A percentile compares a stretch with the other conserved stretches of the same genome.
Conservation (phyloP, 768 basidiomycete genomes). For the Boletus rubropictus region DNA sequence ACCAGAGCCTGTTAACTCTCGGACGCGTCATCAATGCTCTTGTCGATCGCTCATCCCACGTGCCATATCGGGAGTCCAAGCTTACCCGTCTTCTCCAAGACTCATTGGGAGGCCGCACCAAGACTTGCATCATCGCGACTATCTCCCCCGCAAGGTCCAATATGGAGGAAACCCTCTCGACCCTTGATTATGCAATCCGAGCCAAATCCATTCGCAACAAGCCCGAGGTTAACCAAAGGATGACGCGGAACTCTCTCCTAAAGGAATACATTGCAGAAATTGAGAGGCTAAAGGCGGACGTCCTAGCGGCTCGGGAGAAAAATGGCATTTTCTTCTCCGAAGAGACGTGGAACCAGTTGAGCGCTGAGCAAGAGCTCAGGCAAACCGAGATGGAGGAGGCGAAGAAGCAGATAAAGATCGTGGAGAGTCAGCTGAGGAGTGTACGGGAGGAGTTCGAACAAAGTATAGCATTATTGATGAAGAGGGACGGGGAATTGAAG, state of each 20-base stretch:
- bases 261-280: conserved; percentile 95
- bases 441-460: conserved; percentile 91
- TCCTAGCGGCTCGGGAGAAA: conserved; percentile 89
- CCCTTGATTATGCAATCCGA: conserved; percentile 91
- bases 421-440: conserved; percentile 74
- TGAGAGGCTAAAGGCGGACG: conserved; percentile 84
- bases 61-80: conserved; percentile 97
- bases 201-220: conserved; percentile 95
- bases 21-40: conserved; percentile 95
- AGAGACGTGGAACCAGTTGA: conserved; percentile 85
- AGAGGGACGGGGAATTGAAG: conserved; percentile 70
- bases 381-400: conserved; percentile 79
- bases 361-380: conserved; percentile 65
- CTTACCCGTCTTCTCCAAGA: conserved; percentile 97
- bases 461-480: conserved; percentile 70
- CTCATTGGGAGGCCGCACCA: conserved; percentile 95
- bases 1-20: conserved; percentile 93
- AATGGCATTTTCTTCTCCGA: conserved; percentile 93
- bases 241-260: conserved; percentile 86
- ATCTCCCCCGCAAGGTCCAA: conserved; percentile 91
- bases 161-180: conserved; percentile 95
- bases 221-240: conserved; percentile 91
- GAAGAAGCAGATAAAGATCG: conserved; percentile 72
- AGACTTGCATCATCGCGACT: conserved; percentile 96
- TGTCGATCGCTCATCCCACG: conserved; percentile 85